A percentile compares a stretch with the other conserved stretches of the same genome.
These are phyloP conservation scores for Sclerotinia minor DNA, from an alignment of 2,329 filamentous ascomycete species.

Conservation along the genomic window DNA sequence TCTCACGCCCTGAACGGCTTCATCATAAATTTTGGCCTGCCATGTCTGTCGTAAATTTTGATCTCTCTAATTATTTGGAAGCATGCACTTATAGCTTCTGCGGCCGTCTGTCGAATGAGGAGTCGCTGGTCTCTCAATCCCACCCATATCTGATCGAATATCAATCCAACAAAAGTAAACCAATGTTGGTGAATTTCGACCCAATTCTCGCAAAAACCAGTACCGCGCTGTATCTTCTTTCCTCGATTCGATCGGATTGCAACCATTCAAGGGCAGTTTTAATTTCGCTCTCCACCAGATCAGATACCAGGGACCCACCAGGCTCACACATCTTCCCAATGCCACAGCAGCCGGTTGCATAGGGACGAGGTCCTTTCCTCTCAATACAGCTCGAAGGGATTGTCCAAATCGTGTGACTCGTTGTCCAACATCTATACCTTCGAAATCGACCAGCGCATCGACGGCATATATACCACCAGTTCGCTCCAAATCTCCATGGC, in stretches of 20 bases:
- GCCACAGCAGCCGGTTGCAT: conserved; percentile 90
- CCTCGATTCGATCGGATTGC: conserved; percentile 91
- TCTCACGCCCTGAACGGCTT: conserved; percentile 77
- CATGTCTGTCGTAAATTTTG: conserved; percentile 81
- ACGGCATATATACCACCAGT: conserved; percentile 90
- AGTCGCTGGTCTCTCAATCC: conserved; percentile 86
- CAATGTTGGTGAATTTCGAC: conserved; percentile 87
- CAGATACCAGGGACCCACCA: conserved; percentile 89
- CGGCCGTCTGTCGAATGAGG: conserved; percentile 87
- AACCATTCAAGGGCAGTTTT: conserved; percentile 96
- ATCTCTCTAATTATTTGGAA: conserved; percentile 94
- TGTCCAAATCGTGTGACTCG: conserved; percentile 95
- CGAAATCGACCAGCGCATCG: conserved; percentile 92
- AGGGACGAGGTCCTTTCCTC: conserved; percentile 86
- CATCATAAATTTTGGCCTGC: conserved; percentile 89
- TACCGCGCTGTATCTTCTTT: conserved; percentile 88
- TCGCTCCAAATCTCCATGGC: conserved; percentile 83
- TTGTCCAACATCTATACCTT: conserved; percentile 86
- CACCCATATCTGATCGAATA: conserved; percentile 96
- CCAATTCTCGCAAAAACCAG: conserved; percentile 87
- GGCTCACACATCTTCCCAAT: conserved; percentile 85
- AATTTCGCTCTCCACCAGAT: conserved; percentile 94
- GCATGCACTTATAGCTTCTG: conserved; percentile 89
- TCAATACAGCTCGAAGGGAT: conserved; percentile 81
- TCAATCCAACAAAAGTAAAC: conserved; percentile 96